Percentiles rank a stretch among this genome's conserved stretches.
Conservation (phyloP, 2,329 filamentous ascomycete genomes). For the Paraconiothyrium sp. region DNA sequence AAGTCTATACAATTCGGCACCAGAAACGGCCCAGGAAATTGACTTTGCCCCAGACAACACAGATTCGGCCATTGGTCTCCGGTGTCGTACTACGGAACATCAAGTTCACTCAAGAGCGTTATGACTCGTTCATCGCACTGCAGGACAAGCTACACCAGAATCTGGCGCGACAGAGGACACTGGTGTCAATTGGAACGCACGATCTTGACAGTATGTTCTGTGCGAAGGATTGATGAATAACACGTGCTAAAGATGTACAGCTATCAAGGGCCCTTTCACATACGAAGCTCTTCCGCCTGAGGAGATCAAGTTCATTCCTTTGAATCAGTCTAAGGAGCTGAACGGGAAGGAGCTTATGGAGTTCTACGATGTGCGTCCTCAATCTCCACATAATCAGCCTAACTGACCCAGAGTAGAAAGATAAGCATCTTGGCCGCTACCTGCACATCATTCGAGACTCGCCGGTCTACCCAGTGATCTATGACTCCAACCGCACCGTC, state of each 20-base stretch:
- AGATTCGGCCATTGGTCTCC: constrained; percentile 87
- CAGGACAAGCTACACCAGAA: constrained; percentile 99
- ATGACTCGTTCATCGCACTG: constrained; percentile 96
- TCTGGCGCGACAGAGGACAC: constrained; percentile 86
- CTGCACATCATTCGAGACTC: constrained; percentile 94
- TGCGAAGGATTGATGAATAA: background rate
- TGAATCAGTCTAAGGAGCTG: constrained; percentile 93
- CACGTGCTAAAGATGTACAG: constrained; percentile 33
- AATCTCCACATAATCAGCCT: background rate
- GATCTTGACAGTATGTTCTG: constrained; percentile 76
- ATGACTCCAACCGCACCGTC: constrained; percentile 85
- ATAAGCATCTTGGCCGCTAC: constrained; percentile 89
- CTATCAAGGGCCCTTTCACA: constrained; percentile 91
- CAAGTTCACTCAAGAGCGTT: constrained; percentile 88
- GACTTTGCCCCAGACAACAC: constrained; percentile 65
- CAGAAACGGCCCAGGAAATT: constrained; percentile 16
- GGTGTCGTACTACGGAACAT: constrained; percentile 89
- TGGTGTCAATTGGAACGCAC: constrained; percentile 98
- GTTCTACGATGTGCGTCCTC: constrained; percentile 75
- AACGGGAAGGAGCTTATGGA: constrained; percentile 87
- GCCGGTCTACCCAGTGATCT: constrained; percentile 94
- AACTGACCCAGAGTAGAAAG: constrained; percentile 65
- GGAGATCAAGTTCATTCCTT: constrained; percentile 87
- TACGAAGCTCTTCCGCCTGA: constrained; percentile 94
- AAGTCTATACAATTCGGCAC: constrained; percentile 1